These are phyloP conservation scores for Pelargonium nanum DNA, from an alignment of 345 rosid genomes.

Conservation along the genomic window DNA sequence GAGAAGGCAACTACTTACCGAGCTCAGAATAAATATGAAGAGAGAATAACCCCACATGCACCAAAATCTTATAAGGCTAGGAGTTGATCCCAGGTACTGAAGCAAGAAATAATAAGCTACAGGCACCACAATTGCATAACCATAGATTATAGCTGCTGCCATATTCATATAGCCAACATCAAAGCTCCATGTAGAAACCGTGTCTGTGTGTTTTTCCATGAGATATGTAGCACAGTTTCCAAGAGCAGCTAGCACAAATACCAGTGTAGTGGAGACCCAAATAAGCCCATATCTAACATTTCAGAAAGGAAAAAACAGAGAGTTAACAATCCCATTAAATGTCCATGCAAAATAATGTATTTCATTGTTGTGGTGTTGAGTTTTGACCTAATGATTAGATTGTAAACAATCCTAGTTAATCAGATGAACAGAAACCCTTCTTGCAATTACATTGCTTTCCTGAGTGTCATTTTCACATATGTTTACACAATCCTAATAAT, in stretches of 20 bases:
- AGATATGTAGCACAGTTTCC: constrained; percentile 89
- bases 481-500: not conserved
- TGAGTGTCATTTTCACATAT: not conserved
- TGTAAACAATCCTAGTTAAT: not conserved
- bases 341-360: not conserved
- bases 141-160: constrained; percentile 56
- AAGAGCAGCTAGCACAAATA: constrained; percentile 64
- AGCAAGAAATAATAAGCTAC: constrained; percentile 78
- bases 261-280: constrained; percentile 87
- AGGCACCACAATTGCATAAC: constrained; percentile 70
- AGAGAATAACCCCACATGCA: constrained; percentile 99
- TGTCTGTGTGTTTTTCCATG: constrained; percentile 40
- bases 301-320: too few relatives aligned
- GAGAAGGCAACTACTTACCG: constrained; percentile 42
- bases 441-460: not conserved
- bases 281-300: constrained; percentile 71
- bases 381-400: not conserved
- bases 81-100: constrained; percentile 65
- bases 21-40: constrained; percentile 48
- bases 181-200: constrained; percentile 61
- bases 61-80: constrained; percentile 77
- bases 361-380: not conserved
- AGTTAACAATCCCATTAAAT: constrained; percentile 2
- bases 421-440: not conserved
- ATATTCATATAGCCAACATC: constrained; percentile 70